Conservation (phyloP, 1,284 basidiomycete species). For the Filobasidium uniguttulatum region DNA sequence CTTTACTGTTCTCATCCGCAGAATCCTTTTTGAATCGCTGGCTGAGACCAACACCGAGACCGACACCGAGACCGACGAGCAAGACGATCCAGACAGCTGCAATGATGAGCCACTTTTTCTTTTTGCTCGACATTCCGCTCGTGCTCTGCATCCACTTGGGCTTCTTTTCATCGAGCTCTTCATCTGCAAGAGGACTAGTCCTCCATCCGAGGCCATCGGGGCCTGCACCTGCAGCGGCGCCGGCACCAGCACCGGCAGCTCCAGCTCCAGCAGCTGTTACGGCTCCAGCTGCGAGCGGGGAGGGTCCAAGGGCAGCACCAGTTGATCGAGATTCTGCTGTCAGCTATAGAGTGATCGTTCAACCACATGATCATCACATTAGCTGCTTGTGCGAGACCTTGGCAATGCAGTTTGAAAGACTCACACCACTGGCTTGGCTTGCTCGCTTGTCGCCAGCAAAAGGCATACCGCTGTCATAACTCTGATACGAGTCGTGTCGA, state of each 20-base stretch:
- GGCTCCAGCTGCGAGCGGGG: no score
- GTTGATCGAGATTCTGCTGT: no score
- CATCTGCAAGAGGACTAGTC: not conserved
- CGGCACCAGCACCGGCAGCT: conserved; percentile 2
- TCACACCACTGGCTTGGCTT: not conserved
- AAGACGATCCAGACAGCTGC: conserved; percentile 20
- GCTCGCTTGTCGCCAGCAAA: not conserved
- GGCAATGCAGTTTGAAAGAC: not conserved
- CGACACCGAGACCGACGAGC: conserved; percentile 15
- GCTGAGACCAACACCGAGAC: conserved; percentile 9
- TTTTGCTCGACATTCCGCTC: conserved; percentile 17
- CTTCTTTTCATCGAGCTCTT: conserved; percentile 8
- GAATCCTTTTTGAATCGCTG: conserved; percentile 18
- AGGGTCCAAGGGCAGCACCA: no score
- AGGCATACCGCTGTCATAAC: not conserved
- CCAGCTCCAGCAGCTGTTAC: no score
- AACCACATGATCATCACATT: not conserved
- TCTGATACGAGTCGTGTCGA: not conserved
- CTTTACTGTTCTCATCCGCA: conserved; percentile 5
- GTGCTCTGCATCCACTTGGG: conserved; percentile 1
- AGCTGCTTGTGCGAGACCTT: not conserved
- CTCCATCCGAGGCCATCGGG: conserved; percentile 1
- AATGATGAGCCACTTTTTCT: conserved; percentile 21
- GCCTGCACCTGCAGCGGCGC: conserved; percentile 5
- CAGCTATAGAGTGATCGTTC: no score